Base-by-base conservation (phyloP, 345 rosid genomes). In the Cardiospermum halicacabum region DNA sequence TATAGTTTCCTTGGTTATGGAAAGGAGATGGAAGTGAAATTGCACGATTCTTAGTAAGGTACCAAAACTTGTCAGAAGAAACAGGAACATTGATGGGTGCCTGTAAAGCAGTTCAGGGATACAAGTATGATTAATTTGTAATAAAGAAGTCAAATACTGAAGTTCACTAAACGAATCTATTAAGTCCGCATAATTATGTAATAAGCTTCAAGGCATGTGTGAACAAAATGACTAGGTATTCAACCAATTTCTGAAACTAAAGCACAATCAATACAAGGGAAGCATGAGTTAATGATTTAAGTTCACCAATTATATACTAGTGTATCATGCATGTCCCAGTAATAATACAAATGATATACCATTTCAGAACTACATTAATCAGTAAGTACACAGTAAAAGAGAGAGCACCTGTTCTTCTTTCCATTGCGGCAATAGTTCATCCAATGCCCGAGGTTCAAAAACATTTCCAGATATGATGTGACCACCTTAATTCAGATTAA, bases 361-460 rank as follows among this genome's bases (percentile, higher is more conserved):
- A 58, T 18, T 22, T 34, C 54, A n/a, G 47, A 70, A 54, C 62
- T 31, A 21, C 6, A 53, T 54, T 24, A 53, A 34, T 4, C 13
- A 21, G 53, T 21, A 18, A 40, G 51, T 28, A 60, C 15, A 27
- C 19, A 21, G 45, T 10, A 15, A 18, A 15, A 40, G 27, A 74
- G 58, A 80, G 53, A 60, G 28, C 64, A 92, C 98, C 85, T 89
- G 79, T 74, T 93, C 90, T 65, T 90, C 80, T 84, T 82, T 84
- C 98, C 98, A 90, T n/a, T 80, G 78, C 22, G 98, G 97, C 9
- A 93, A 80, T 70, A 93, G 89, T 60, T 93, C 98, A 71, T 90
- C 77, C 65, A 93, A 71, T 30, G 98, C 98, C 16, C 86, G 70
- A 49, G 98, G 92, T 71, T 93, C 94, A 75, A 90, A 82, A 56